phyloP scores from a whole-genome alignment of 1,284 basidiomycete genomes.

The Agaricales sp. region DNA sequence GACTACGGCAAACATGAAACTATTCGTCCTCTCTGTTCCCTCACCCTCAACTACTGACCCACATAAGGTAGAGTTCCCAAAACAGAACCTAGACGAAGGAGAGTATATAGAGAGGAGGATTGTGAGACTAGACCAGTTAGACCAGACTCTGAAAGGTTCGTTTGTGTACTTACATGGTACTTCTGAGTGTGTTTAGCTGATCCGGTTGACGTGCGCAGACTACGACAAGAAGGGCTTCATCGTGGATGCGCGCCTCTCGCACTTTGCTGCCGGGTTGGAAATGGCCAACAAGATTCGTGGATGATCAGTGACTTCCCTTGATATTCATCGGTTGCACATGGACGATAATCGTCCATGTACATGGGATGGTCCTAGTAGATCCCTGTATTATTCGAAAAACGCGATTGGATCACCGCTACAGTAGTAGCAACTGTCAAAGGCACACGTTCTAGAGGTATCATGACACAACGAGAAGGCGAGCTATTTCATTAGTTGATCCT shows the following conservation, averaged over 20 bases:
- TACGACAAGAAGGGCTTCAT: constrained; percentile 3
- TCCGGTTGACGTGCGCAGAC: background rate
- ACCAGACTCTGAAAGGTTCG: background rate
- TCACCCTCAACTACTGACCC: background rate
- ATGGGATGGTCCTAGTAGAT: too few species aligned
- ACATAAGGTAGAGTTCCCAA: background rate
- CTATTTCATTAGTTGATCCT: too few species aligned
- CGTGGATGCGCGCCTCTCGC: constrained; percentile 5
- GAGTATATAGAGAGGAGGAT: background rate
- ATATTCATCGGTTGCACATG: too few species aligned
- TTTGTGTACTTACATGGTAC: background rate
- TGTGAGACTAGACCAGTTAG: background rate
- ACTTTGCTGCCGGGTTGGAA: constrained; percentile 5
- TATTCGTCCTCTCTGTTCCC: background rate
- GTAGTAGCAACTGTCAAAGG: too few species aligned
- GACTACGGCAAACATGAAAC: constrained; percentile 1
- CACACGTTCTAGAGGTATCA: too few species aligned
- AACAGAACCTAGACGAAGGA: background rate
- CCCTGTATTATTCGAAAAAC: too few species aligned
- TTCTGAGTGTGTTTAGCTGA: background rate
- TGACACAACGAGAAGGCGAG: too few species aligned
- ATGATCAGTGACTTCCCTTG: background rate
- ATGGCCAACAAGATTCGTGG: background rate
- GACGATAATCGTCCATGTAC: too few species aligned
- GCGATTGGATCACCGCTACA: too few species aligned